A percentile compares a stretch with the other conserved stretches of the same genome.
Conservation (phyloP, 305 asterid genomes). For the Plantago coronopus region DNA sequence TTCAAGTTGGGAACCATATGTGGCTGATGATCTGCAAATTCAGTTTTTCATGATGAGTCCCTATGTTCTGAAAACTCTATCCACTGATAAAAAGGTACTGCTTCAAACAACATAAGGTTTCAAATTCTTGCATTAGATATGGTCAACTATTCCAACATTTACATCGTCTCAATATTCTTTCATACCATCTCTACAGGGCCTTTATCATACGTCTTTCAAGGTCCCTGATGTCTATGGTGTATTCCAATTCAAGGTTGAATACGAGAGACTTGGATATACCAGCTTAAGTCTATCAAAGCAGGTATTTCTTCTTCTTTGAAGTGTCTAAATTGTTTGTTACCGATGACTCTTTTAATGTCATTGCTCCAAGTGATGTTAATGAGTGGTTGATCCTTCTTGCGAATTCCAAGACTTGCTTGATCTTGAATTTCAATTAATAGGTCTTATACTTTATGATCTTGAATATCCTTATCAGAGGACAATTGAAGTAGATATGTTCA, state of each 20-base stretch:
- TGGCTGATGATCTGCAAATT: slow-evolving; percentile 75
- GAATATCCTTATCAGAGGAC: not conserved
- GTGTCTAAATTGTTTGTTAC: slow-evolving; percentile 7
- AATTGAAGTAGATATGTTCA: slow-evolving; percentile 1
- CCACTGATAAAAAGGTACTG: slow-evolving; percentile 64
- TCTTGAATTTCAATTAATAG: not conserved
- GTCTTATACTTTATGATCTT: no score
- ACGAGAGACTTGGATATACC: slow-evolving; percentile 74
- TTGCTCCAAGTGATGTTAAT: not conserved
- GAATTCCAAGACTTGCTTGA: not conserved
- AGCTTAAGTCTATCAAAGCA: slow-evolving; percentile 72
- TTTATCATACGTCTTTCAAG: slow-evolving; percentile 62
- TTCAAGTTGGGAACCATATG: slow-evolving; percentile 69
- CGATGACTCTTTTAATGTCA: slow-evolving; percentile 1
- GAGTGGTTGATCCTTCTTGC: slow-evolving; percentile 3
- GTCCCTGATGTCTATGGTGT: slow-evolving; percentile 93
- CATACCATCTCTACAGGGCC: slow-evolving; percentile 44
- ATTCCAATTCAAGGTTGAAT: slow-evolving; percentile 84
- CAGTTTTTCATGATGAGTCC: slow-evolving; percentile 98
- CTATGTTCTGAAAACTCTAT: slow-evolving; percentile 68
- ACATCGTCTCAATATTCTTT: slow-evolving; percentile 3
- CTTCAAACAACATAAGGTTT: slow-evolving; percentile 10
- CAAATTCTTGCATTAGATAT: not conserved
- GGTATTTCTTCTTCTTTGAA: slow-evolving; percentile 36
- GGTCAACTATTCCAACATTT: slow-evolving; percentile 9